Evolutionary conservation across 352 stramenopile genomes (phyloP).

Genomic region (Globisporangium spinosum): DNA sequence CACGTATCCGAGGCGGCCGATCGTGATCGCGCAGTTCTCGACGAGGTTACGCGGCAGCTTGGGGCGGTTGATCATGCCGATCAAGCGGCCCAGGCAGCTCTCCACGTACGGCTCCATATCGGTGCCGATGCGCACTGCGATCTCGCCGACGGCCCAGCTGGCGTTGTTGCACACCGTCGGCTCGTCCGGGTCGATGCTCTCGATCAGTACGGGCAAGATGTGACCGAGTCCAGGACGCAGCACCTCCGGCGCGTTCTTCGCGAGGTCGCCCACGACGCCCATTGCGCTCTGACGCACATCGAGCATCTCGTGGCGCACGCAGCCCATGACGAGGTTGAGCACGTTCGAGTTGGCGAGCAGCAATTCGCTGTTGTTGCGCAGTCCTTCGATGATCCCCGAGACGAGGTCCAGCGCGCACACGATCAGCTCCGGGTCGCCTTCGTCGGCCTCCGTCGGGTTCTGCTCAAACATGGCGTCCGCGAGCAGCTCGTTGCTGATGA

Average conservation of each 20-base stretch:
- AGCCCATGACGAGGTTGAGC: constrained; percentile 84
- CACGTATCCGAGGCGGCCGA: constrained; percentile 84
- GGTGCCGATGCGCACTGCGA: constrained; percentile 78
- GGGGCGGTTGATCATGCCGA: constrained; percentile 86
- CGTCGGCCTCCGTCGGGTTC: constrained; percentile 71
- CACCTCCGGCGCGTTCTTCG: constrained; percentile 75
- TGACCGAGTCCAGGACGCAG: constrained; percentile 70
- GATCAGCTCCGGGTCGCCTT: constrained; percentile 87
- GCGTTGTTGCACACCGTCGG: constrained; percentile 92
- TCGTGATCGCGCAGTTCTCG: constrained; percentile 90
- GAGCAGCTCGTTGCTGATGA: constrained; percentile 84
- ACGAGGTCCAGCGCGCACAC: constrained; percentile 88
- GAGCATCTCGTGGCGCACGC: constrained; percentile 81
- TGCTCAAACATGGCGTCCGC: constrained; percentile 77
- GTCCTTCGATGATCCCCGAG: constrained; percentile 86
- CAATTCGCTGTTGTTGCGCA: constrained; percentile 68
- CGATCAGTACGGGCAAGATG: constrained; percentile 80
- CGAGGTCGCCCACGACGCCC: constrained; percentile 86
- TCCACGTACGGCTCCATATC: constrained; percentile 86
- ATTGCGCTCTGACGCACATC: constrained; percentile 89
- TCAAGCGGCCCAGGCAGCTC: constrained; percentile 56
- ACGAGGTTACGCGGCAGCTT: constrained; percentile 86
- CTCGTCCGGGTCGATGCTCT: constrained; percentile 86
- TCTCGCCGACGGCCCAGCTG: constrained; percentile 89
- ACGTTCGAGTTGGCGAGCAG: constrained; percentile 84